Evolutionary conservation across 1,284 basidiomycete species (phyloP).

Genomic region (Ceratobasidium sp.): DNA sequence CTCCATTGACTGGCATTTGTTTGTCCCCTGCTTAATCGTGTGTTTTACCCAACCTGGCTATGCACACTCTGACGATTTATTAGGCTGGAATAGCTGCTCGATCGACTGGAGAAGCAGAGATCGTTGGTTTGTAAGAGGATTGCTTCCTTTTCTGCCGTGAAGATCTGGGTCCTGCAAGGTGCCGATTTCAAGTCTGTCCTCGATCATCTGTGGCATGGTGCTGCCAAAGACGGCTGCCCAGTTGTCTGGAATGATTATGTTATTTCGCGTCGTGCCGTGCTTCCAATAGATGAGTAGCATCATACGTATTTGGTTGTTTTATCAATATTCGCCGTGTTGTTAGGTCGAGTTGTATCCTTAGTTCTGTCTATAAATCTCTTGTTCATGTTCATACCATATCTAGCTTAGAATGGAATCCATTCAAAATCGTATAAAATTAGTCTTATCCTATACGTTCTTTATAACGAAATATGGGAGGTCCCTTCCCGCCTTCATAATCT

Average conservation of each 20-base stretch:
- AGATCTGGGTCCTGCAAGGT: slow-evolving; percentile 30
- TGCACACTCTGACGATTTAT: neutral
- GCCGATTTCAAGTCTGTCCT: slow-evolving; percentile 25
- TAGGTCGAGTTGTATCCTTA: neutral
- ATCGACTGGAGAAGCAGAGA: slow-evolving; percentile 12
- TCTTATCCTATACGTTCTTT: no score
- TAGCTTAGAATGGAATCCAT: no score
- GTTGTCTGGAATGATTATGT: slow-evolving; percentile 35
- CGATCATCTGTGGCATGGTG: slow-evolving; percentile 35
- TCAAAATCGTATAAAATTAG: no score
- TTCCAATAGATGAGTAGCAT: slow-evolving; percentile 21
- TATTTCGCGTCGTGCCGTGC: slow-evolving; percentile 6
- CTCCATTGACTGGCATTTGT: slow-evolving; percentile 25
- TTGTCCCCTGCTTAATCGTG: slow-evolving; percentile 29
- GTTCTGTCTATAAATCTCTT: neutral
- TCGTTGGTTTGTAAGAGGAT: neutral
- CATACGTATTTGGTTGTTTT: neutral
- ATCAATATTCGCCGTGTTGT: no score
- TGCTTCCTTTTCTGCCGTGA: neutral
- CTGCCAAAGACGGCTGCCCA: slow-evolving; percentile 5
- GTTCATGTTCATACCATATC: no score
- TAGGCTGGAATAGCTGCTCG: slow-evolving; percentile 30
- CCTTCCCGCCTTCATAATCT: no score
- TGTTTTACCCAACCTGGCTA: neutral
- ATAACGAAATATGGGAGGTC: no score